phyloP scores from a whole-genome alignment of 169 alveolate species.

The Miamiensis avidus region DNA sequence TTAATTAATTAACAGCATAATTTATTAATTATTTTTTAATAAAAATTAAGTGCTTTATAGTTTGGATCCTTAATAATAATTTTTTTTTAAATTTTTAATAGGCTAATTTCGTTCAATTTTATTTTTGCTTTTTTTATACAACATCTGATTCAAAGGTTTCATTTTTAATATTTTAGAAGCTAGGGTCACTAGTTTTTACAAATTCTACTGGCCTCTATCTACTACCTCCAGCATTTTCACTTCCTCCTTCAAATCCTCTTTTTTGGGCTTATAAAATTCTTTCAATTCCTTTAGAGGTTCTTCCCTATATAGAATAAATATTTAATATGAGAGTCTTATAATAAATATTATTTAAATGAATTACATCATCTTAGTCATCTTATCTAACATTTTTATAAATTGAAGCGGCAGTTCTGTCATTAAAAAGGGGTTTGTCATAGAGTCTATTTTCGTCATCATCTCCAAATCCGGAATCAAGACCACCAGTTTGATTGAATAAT shows the following conservation, averaged over 20 bases:
- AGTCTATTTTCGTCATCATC: conserved; percentile 89
- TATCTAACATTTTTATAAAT: conserved; percentile 53
- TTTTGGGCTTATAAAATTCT: background rate
- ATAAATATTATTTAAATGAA: no score
- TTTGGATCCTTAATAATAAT: no score
- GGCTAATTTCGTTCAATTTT: no score
- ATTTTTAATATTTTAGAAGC: no score
- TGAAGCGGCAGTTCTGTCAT: conserved; percentile 71
- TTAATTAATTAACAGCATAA: no score
- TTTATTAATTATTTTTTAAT: no score
- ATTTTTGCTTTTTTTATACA: no score
- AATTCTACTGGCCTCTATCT: background rate
- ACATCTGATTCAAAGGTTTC: no score
- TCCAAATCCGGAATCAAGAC: conserved; percentile 92
- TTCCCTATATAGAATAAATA: no score
- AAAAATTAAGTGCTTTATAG: no score
- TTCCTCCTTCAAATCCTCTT: background rate
- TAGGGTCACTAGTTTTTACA: background rate
- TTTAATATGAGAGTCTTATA: no score
- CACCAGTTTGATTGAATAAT: conserved; percentile 86
- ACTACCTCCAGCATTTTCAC: background rate
- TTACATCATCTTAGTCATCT: conserved; percentile 50
- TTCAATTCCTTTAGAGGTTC: background rate
- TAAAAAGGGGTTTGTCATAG: conserved; percentile 92
- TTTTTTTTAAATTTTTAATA: no score